phyloP scores from a whole-genome alignment of 805 yeast genomes.

The Sugiyamaella smithiae region DNA sequence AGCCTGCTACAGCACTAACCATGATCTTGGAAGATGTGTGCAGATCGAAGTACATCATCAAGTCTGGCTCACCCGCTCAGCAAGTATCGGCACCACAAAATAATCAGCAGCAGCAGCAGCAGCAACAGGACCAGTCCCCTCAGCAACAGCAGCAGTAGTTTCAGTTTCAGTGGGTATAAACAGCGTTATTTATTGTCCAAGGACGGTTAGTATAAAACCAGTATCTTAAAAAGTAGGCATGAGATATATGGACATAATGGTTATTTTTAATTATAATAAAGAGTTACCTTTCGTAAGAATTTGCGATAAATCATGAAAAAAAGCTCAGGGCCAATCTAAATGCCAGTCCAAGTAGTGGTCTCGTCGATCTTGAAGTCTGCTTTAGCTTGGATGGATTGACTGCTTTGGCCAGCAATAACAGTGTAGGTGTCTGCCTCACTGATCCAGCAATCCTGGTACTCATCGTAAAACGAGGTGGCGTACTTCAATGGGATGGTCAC shows the following conservation, averaged over 20 bases:
- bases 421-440: conserved; percentile 50
- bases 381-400: conserved; percentile 15
- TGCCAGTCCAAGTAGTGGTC: conserved; percentile 29
- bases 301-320: too few relatives aligned
- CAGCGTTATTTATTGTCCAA: too few relatives aligned
- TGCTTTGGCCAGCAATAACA: conserved; percentile 29
- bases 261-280: too few relatives aligned
- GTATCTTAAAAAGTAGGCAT: too few relatives aligned
- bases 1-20: conserved; percentile 7
- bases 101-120: background rate
- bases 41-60: conserved; percentile 1
- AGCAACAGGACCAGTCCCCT: background rate
- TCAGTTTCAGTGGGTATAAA: too few relatives aligned
- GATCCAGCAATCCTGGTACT: conserved; percentile 48
- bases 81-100: too few relatives aligned
- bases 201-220: too few relatives aligned
- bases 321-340: too few relatives aligned
- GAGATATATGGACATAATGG: too few relatives aligned
- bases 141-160: background rate
- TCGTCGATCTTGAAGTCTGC: conserved; percentile 22
- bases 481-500: conserved; percentile 46
- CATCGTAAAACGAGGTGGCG: conserved; percentile 55
- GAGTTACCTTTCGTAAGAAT: too few relatives aligned
- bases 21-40: conserved; percentile 12
- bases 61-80: background rate